Evolutionary conservation across 805 yeast species (phyloP), one percentile per base, ranked within the genome.

Genomic region (Suhomyces prunicola): DNA sequence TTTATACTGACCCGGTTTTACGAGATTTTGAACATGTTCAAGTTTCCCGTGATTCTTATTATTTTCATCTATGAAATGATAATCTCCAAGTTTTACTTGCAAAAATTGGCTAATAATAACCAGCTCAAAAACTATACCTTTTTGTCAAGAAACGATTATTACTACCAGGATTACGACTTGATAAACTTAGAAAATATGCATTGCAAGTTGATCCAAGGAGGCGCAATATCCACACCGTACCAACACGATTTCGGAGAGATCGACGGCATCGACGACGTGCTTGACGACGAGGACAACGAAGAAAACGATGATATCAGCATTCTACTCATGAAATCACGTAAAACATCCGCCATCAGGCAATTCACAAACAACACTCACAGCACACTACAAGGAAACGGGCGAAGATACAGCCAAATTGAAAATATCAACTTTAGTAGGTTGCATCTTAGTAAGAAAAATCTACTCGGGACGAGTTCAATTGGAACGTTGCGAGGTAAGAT

Each of bases 51-150:
- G 4, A 62, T 73, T 19, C 40, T 71, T 24, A 48, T 66, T 5
- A 70, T 74, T 6, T 73, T 64, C 53, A 42, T 63, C 24, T 73
- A 74, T 60, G 79, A 74, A 54, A 36, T 57, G 23, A 50, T 66
- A 1, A 50, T 67, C 10, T 59, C 67, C 29, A 63, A 62, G 39
- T 49, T 64, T 23, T 64, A 60, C 47, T 50, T 58, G 44, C 61
- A 60, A 40, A 57, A 52, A 50, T 54, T 48, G 46, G 52, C 35
- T 6, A 47, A 44, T 10, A 46, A 54, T 22, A 52, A 53, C 27
- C 63, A 63, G 33, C 54, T 65, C 48, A 74, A 74, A 54, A 57
- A 62, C 48, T 74, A 70, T 57, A 73, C 79, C 2, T 72, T 74
- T 50, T 65, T 74, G 44, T 57, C 55, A 47, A 63, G 62, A 50